Evolutionary conservation across 371 early-diverging fungal genomes (phyloP).

Genomic region (Furculomyces boomerangus): DNA sequence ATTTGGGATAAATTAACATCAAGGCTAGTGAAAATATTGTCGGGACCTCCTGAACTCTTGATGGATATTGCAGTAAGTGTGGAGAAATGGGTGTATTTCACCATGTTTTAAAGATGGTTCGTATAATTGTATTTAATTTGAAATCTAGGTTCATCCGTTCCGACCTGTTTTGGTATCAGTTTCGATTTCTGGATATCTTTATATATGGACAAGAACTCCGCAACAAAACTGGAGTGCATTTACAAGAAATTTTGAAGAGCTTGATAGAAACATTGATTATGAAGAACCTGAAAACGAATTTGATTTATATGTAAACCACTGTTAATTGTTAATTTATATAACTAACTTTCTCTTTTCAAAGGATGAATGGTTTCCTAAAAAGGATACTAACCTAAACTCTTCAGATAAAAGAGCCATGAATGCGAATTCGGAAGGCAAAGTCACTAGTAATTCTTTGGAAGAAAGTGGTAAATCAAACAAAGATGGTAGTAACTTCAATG

Average conservation of each 20-base stretch:
- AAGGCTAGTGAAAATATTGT: slow-evolving; percentile 70
- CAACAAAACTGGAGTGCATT: slow-evolving; percentile 84
- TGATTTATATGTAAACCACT: slow-evolving; percentile 36
- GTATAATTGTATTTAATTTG: background rate
- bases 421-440: no score
- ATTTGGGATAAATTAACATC: slow-evolving; percentile 76
- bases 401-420: background rate
- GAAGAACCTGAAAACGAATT: slow-evolving; percentile 85
- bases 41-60: slow-evolving; percentile 78
- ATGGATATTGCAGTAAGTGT: slow-evolving; percentile 57
- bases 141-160: slow-evolving; percentile 65
- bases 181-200: slow-evolving; percentile 58
- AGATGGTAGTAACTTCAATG: background rate
- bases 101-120: background rate
- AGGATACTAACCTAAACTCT: background rate
- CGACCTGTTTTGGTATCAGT: slow-evolving; percentile 69
- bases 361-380: no score
- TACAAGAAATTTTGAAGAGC: slow-evolving; percentile 75
- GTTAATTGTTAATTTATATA: no score
- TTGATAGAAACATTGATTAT: slow-evolving; percentile 84
- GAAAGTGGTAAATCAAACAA: background rate
- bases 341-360: no score
- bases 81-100: background rate
- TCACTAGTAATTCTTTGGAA: background rate
- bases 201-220: slow-evolving; percentile 70